Base-by-base conservation (phyloP, 306 rosid genomes). In the Myrica gale region DNA sequence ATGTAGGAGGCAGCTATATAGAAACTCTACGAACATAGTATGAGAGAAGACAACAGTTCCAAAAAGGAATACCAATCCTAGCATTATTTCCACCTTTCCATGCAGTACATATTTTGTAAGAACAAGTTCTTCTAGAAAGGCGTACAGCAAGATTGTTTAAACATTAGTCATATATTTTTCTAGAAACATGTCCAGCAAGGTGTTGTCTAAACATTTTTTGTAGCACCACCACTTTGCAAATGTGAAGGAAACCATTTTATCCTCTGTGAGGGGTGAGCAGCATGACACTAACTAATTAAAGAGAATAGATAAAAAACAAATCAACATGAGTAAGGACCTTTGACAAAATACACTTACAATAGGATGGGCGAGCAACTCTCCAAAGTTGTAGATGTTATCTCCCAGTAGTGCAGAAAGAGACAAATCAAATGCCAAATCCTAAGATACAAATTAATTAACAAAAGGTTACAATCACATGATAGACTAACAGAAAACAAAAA, bases 291-390 rank as follows among this genome's bases (percentile, higher is more conserved):
- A 15, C 32, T n/a, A 63, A 45, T 19, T 13, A 26, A 66, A 23
- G 26, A 47, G 11, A 44, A 81, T n/a, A 67, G 9, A 68, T 5
- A 45, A 52, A 75, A 55, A 39, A 65, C 15, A 9, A 73, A 69
- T 4, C 37, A 32, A 70, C 9, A 52, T 42, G 9, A 66, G 42
- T 37, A 51, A 23, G 53, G 43, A 67, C 13, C 47, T 61, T 10
- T 47, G 58, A 57, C 32, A 20, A 17, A 17, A 68, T 65, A 54
- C 75, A 82, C 99, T 89, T 85, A 96, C 99, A 13, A 96, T 88
- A 71, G 99, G 99, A 81, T 96, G 99, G 57, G 97, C 99, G 68
- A 96, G 98, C 71, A 96, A 87, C 83, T 96, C 99, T 72, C 99
- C 99, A 53, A 96, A 96, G 86, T 96, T 96, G 94, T 96, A 92